Evolutionary conservation across 352 stramenopile genomes (phyloP).

Genomic region (Pythium rhizo-oryzae): DNA sequence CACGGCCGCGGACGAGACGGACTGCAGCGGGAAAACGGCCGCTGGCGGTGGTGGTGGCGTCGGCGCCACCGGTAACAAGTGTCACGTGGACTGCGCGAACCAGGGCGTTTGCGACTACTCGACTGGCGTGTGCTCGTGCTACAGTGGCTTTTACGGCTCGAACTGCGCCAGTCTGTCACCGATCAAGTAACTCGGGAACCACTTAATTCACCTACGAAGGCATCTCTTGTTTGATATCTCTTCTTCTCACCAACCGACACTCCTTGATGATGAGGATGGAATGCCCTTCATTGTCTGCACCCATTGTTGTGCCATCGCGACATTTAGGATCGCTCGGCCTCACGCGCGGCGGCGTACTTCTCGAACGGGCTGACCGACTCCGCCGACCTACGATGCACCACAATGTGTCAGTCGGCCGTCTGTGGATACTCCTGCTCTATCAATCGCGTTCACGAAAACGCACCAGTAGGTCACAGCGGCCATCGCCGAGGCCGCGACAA

Average conservation of each 20-base stretch:
- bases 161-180: conserved; percentile 75
- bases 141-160: conserved; percentile 75
- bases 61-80: conserved; percentile 54
- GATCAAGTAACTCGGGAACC: conserved; percentile 14
- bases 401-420: not conserved
- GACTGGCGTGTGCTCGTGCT: conserved; percentile 69
- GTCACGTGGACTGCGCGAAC: conserved; percentile 81
- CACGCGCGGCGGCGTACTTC: conserved; percentile 61
- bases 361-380: conserved; percentile 57
- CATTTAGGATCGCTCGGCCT: conserved; percentile 55
- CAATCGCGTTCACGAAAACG: too few relatives aligned
- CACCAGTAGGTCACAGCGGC: conserved; percentile 71
- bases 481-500: conserved; percentile 51
- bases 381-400: conserved; percentile 39
- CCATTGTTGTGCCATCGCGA: not conserved
- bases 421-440: too few relatives aligned
- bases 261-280: not conserved
- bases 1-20: conserved; percentile 80
- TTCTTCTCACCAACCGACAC: not conserved
- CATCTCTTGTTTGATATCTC: conserved; percentile 2
- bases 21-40: conserved; percentile 69
- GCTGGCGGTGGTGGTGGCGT: conserved; percentile 37
- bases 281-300: not conserved
- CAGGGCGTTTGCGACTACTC: conserved; percentile 75
- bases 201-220: not conserved